These are phyloP conservation scores for Lactarius evosmus DNA, from an alignment of 768 basidiomycete genomes.

Conservation along the genomic window DNA sequence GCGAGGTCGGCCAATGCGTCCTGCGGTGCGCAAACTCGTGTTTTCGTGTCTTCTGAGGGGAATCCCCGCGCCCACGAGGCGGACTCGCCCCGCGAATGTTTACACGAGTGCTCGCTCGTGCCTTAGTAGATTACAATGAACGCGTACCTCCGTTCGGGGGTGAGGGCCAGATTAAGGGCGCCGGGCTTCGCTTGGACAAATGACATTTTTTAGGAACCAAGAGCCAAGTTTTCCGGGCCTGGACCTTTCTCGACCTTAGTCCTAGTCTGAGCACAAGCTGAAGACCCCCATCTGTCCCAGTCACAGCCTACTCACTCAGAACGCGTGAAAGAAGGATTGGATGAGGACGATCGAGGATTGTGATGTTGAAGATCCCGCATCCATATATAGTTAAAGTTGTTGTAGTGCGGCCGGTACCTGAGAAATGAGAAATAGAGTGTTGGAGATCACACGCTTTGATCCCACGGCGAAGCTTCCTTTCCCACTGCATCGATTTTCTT, in stretches of 20 bases:
- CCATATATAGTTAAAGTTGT: not conserved
- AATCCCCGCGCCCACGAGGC: not conserved
- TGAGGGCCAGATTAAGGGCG: not conserved
- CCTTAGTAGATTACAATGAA: not conserved
- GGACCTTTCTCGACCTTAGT: not conserved
- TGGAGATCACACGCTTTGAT: not conserved
- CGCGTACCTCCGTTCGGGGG: no score
- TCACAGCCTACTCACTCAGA: not conserved
- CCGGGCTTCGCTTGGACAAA: not conserved
- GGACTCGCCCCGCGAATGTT: not conserved
- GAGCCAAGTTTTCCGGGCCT: not conserved
- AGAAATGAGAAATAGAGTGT: not conserved
- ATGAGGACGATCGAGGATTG: not conserved
- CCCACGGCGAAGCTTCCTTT: slow-evolving; percentile 3
- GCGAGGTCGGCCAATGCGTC: not conserved
- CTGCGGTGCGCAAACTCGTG: not conserved
- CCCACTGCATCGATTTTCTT: not conserved
- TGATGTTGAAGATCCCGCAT: not conserved
- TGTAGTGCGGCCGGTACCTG: not conserved
- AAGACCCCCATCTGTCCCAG: not conserved
- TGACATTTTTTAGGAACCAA: not conserved
- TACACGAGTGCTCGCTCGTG: not conserved
- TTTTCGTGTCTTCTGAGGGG: not conserved
- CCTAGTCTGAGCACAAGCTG: not conserved
- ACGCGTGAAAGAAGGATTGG: not conserved